Base-by-base conservation (phyloP, 257 asterid genomes). In the Ajuga chamaepitys region DNA sequence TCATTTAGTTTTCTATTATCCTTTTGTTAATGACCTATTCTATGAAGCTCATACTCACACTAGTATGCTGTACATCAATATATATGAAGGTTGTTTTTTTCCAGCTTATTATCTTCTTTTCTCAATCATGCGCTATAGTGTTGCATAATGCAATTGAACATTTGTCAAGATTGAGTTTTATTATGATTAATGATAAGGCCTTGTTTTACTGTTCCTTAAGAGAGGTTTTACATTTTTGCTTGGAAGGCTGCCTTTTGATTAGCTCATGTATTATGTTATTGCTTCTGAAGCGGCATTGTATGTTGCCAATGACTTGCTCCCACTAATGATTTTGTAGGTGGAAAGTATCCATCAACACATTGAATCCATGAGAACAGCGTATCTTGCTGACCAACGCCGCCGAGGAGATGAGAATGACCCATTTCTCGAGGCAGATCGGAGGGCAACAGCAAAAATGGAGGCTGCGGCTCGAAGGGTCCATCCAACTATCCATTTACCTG, bases 401-500 rank as follows among this genome's bases (percentile, higher is more conserved):
- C 80, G 91, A 61, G 99, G 97, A 40, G 89, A 88, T 24, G 91
- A 79, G 9, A 78, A 79, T 9, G 78, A 94, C 68, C 99, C 99
- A 28, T 94, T 94, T 80, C 92, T 94, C 35, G 99, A 88, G 78
- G 99, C 99, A 51, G 95, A 90, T 80, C 75, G 96, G 21, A 85
- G 99, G 16, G 95, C 90, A 83, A 86, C 89, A 21, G 96, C 93
- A 14, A 94, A 88, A 71, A 93, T 75, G 74, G 99, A 90, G 86
- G 97, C 96, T 60, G 97, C 97, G n/a, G 95, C 95, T 46, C 81
- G 84, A 75, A 90, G 99, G 82, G 88, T 85, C 58, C 97, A 94
- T 72, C 99, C 95, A 72, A 86, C 99, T 55, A 60, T 85, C 66
- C 95, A 94, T 79, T 82, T 94, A 70, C 95, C 96, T 12, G 75